Percentiles rank a stretch among this genome's conserved stretches.
Conservation (phyloP, 495 filamentous ascomycete genomes). For the Evernia prunastri region DNA sequence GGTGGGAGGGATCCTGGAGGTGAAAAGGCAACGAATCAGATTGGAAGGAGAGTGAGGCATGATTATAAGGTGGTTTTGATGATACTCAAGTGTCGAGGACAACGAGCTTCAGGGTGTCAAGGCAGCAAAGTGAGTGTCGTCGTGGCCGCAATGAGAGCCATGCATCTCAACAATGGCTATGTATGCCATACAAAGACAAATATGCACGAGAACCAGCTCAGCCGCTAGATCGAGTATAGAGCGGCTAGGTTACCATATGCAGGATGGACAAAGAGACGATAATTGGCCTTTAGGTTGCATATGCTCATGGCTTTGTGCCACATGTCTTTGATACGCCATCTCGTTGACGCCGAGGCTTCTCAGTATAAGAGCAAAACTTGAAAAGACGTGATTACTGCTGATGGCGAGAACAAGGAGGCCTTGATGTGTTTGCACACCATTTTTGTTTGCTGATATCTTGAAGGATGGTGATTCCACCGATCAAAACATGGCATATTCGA, state of each 20-base stretch:
- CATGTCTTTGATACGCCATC: not conserved
- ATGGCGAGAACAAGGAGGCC: too few relatives aligned
- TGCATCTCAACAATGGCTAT: not conserved
- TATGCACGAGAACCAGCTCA: too few relatives aligned
- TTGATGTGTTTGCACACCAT: too few relatives aligned
- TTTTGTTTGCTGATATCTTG: too few relatives aligned
- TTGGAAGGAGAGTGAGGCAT: not conserved
- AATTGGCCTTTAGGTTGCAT: too few relatives aligned
- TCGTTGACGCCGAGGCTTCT: not conserved
- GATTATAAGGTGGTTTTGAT: not conserved
- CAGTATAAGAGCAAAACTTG: not conserved
- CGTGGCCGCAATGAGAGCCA: not conserved
- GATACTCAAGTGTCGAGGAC: not conserved
- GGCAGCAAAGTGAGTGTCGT: not conserved
- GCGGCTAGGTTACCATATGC: not conserved
- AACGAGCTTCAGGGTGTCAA: not conserved
- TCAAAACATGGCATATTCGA: too few relatives aligned
- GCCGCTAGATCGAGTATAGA: too few relatives aligned
- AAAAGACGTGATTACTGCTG: too few relatives aligned
- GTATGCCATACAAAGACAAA: not conserved
- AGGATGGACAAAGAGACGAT: not conserved
- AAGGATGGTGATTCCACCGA: too few relatives aligned
- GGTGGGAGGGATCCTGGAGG: not conserved
- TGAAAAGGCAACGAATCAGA: not conserved
- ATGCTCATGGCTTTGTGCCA: not conserved